Percentiles rank a stretch among this genome's conserved stretches.
Evolutionary conservation across 139 green algal genomes (phyloP).

Genomic region (Coccomyxa sp.): DNA sequence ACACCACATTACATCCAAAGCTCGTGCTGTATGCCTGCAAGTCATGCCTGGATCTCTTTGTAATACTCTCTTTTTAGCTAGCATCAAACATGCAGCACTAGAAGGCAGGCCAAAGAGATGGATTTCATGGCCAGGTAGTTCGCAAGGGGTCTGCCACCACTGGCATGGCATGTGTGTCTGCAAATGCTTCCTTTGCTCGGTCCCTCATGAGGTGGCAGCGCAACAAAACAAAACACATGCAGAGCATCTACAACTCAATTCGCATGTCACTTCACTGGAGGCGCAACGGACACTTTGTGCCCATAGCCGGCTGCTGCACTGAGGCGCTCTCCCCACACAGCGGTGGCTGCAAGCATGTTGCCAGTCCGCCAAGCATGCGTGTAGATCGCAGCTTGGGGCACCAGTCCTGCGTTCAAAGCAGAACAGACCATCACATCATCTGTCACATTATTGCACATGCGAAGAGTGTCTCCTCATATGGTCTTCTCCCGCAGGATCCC

Average conservation of each 20-base stretch:
- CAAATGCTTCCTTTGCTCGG: too few species aligned
- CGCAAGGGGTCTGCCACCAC: too few species aligned
- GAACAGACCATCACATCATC: not conserved
- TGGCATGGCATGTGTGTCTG: too few species aligned
- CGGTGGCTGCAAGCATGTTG: not conserved
- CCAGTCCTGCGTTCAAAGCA: slow-evolving; percentile 10
- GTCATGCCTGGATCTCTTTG: too few species aligned
- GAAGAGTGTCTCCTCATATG: not conserved
- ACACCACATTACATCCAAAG: too few species aligned
- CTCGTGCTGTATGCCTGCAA: too few species aligned
- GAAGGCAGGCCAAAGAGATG: too few species aligned
- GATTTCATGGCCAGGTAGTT: too few species aligned
- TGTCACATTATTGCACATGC: not conserved
- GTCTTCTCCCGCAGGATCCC: too few species aligned
- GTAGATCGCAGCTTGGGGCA: slow-evolving; percentile 12
- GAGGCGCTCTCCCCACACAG: not conserved
- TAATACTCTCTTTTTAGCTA: too few species aligned
- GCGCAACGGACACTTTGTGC: not conserved
- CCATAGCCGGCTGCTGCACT: not conserved
- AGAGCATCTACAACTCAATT: not conserved
- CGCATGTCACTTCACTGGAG: not conserved
- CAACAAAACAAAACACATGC: not conserved
- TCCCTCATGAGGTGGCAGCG: not conserved
- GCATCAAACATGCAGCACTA: too few species aligned
- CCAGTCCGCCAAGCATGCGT: slow-evolving; percentile 15